Conservation (phyloP, 2,329 filamentous ascomycete genomes). For the Aureobasidium subglaciale region DNA sequence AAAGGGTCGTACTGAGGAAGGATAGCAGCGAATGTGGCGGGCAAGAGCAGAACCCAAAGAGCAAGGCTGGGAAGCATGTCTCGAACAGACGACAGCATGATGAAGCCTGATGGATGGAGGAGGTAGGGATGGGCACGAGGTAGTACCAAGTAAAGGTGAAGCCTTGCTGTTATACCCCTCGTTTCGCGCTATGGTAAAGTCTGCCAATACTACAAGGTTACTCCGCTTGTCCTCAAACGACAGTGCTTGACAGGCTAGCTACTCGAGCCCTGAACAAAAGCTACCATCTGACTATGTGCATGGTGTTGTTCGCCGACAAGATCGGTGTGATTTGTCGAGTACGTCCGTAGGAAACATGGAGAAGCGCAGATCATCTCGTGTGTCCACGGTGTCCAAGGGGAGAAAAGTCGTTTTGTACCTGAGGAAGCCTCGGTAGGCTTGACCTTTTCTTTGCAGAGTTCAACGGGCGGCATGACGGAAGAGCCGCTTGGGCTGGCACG, state of each 20-base stretch:
- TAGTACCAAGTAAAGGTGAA: too few species aligned
- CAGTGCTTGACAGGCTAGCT: too few species aligned
- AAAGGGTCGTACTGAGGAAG: conserved; percentile 23
- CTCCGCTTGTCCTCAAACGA: not conserved
- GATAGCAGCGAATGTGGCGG: not conserved
- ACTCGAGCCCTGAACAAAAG: not conserved
- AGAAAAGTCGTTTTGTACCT: not conserved
- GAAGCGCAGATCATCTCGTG: not conserved
- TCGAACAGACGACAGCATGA: not conserved
- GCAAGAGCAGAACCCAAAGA: not conserved
- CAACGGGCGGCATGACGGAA: not conserved
- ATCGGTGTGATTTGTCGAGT: not conserved
- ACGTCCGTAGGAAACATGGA: not conserved
- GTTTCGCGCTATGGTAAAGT: too few species aligned
- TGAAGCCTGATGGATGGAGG: too few species aligned
- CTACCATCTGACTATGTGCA: not conserved
- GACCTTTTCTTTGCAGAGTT: not conserved
- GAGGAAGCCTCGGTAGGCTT: not conserved
- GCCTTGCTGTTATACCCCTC: too few species aligned
- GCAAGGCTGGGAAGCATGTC: not conserved
- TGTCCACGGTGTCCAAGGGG: not conserved
- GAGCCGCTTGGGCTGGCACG: not conserved
- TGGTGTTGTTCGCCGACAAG: not conserved
- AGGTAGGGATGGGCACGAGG: too few species aligned
- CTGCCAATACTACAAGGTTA: not conserved